Conservation (phyloP, 768 basidiomycete genomes). For the Arthromyces matolae region DNA sequence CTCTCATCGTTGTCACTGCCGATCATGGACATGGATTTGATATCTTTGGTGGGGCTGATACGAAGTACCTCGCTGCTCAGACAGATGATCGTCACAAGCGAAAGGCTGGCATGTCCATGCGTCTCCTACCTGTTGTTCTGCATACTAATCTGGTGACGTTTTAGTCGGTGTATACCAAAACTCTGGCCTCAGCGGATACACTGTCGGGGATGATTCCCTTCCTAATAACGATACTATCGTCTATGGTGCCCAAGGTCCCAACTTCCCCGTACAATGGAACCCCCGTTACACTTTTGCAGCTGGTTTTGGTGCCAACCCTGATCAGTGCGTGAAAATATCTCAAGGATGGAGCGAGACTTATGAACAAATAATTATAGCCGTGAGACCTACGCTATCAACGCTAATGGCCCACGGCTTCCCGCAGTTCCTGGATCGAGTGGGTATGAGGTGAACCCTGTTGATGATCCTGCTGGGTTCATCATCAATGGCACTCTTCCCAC, state of each 20-base stretch:
- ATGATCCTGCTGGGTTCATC: conserved; percentile 32
- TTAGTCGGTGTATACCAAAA: conserved; percentile 36
- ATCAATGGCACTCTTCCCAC: conserved; percentile 34
- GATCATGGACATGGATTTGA: conserved; percentile 48
- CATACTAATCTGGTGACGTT: background rate
- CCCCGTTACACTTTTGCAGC: conserved; percentile 40
- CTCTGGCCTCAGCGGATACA: conserved; percentile 41
- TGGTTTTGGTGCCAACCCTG: conserved; percentile 40
- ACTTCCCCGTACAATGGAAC: conserved; percentile 44
- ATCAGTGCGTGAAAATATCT: conserved; percentile 28
- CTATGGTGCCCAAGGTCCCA: conserved; percentile 37
- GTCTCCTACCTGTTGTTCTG: background rate
- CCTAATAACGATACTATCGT: conserved; percentile 38
- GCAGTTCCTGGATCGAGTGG: conserved; percentile 25
- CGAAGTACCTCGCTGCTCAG: conserved; percentile 22
- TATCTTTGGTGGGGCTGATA: conserved; percentile 30
- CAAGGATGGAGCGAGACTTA: background rate
- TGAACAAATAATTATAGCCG: conserved; percentile 21
- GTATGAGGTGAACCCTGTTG: conserved; percentile 31
- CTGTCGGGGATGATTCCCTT: conserved; percentile 31
- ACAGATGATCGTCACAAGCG: conserved; percentile 22
- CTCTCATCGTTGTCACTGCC: conserved; percentile 42
- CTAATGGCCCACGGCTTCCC: conserved; percentile 35
- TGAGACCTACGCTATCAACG: conserved; percentile 33
- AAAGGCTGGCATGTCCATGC: conserved; percentile 15